Base-by-base conservation (phyloP, 2,329 filamentous ascomycete genomes). In the Drechslera avenae region DNA sequence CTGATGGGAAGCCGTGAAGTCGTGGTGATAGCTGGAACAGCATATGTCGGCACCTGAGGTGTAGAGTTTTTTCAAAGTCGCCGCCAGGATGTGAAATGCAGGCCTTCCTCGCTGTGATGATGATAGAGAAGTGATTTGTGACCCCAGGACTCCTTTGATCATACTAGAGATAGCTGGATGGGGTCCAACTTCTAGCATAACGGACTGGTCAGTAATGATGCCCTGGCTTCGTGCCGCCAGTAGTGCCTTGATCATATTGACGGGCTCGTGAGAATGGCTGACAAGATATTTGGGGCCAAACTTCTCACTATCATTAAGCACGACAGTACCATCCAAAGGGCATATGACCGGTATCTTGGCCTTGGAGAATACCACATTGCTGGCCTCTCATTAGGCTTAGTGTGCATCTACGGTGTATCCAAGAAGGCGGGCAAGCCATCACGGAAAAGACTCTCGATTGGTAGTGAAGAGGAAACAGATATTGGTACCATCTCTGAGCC, bases 11-110 rank as follows among this genome's bases (percentile, higher is more conserved):
- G 19, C 4, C 16, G 30, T 67, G 19, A 81, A 76, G 4, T 71
- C 72, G 1, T 63, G 54, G 46, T 79, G 73, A 30, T 50, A 86
- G 64, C 85, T 84, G 35, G 79, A 77, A 84, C 85, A 90, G 54
- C 83, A 73, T 16, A 89, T 71, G 6, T 77, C 72, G 1, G 84
- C 60, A 0, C 86, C 86, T 1, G 73, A 75, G 1, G 64, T 66
- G 66, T 88, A 80, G 0, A 64, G 17, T n/a, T n/a, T n/a, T n/a
- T n/a, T n/a, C n/a, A n/a, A n/a, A n/a, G n/a, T n/a, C n/a, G n/a
- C n/a, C n/a, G n/a, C n/a, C n/a, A n/a, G n/a, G n/a, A n/a, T n/a
- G n/a, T n/a, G n/a, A n/a, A n/a, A n/a, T n/a, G n/a, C n/a, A 48
- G 30, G 10, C 88, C 72, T 1, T 32, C 44, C 26, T 19, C 47